Evolutionary conservation across 805 yeast species (phyloP).

Genomic region (Saccharomycopsis microspora): DNA sequence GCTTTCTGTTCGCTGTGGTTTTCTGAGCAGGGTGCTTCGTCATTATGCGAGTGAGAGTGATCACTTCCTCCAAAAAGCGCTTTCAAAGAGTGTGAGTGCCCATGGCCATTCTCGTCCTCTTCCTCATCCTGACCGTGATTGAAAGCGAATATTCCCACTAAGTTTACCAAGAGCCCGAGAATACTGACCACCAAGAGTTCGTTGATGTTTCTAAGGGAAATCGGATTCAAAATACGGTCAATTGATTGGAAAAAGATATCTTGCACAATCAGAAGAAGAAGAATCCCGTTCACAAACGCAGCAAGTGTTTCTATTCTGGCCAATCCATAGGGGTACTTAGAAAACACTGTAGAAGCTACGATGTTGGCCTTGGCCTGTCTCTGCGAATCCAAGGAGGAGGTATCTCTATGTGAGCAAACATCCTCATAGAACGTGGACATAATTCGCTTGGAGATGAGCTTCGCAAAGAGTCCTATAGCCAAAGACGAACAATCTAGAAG

Average conservation of each 20-base stretch:
- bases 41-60: conserved; percentile 21
- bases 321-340: conserved; percentile 80
- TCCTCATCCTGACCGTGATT: conserved; percentile 65
- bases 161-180: conserved; percentile 76
- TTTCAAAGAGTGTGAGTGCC: conserved; percentile 28
- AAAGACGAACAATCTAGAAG: conserved; percentile 87
- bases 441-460: conserved; percentile 44
- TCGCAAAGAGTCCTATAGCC: conserved; percentile 82
- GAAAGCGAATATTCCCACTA: conserved; percentile 90
- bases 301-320: conserved; percentile 81
- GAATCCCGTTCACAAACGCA: conserved; percentile 89
- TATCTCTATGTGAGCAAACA: not conserved
- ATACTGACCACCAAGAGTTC: conserved; percentile 79
- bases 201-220: conserved; percentile 62
- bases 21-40: conserved; percentile 7
- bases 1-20: conserved; percentile 19
- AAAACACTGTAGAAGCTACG: conserved; percentile 30
- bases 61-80: conserved; percentile 7
- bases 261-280: conserved; percentile 77
- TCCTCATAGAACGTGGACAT: conserved; percentile 21
- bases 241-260: conserved; percentile 82
- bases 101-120: conserved; percentile 30
- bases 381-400: not conserved
- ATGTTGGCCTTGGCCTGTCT: not conserved
- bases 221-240: conserved; percentile 71